phyloP scores from a whole-genome alignment of 2,329 filamentous ascomycete genomes.

The Plenodomus biglobosus region DNA sequence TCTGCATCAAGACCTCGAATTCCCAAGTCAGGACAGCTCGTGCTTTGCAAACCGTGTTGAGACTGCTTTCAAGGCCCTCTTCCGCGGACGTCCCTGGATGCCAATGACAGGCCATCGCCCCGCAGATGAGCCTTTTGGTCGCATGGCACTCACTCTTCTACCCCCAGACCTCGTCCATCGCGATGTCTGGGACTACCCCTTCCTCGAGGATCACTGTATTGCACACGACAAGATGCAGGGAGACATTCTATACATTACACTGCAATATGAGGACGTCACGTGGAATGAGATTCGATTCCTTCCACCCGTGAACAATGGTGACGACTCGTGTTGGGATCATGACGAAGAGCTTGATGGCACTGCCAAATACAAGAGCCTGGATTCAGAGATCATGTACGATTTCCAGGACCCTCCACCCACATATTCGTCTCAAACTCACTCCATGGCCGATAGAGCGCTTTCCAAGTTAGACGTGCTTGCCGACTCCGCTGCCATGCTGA shows the following conservation, averaged over 20 bases:
- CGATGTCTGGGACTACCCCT: slow-evolving; percentile 45
- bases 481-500: slow-evolving; percentile 41
- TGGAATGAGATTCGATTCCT: slow-evolving; percentile 46
- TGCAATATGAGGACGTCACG: slow-evolving; percentile 44
- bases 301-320: slow-evolving; percentile 33
- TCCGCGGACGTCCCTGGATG: slow-evolving; percentile 46
- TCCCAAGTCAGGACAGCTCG: slow-evolving; percentile 41
- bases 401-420: slow-evolving; percentile 47
- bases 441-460: slow-evolving; percentile 41
- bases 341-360: slow-evolving; percentile 45
- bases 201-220: slow-evolving; percentile 46
- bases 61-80: slow-evolving; percentile 38
- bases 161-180: slow-evolving; percentile 37
- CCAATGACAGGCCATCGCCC: slow-evolving; percentile 45
- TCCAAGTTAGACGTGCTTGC: slow-evolving; percentile 44
- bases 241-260: slow-evolving; percentile 45
- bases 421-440: slow-evolving; percentile 47
- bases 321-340: slow-evolving; percentile 44
- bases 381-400: slow-evolving; percentile 48
- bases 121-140: slow-evolving; percentile 42
- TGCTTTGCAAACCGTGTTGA: slow-evolving; percentile 43
- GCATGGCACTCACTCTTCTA: slow-evolving; percentile 43
- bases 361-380: slow-evolving; percentile 41
- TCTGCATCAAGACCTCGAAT: slow-evolving; percentile 43
- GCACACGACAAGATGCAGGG: slow-evolving; percentile 47